Evolutionary conservation across 129 eudicot genomes (phyloP), one percentile per base, ranked within the genome.

Genomic region (Flaveria brownii): DNA sequence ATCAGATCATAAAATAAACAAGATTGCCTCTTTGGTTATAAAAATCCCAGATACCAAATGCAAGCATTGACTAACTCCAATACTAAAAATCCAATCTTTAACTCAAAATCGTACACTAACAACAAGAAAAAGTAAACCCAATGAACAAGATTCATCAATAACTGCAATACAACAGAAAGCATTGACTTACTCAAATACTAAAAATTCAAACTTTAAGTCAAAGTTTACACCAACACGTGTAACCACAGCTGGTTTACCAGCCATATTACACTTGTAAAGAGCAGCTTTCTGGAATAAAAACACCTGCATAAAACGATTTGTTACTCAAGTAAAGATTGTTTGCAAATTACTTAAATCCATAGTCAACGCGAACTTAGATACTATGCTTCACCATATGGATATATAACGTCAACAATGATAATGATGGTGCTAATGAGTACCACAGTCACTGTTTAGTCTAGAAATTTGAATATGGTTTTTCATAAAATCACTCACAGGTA

Each of bases 21-120:
- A 66, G 8, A 62, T 23, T 68, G 16, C 54, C 15, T 69, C 51
- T 18, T 28, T 33, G 51, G 47, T 71, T 71, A 42, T 42, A 30
- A 10, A 69, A 83, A 62, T 18, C 70, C 63, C 76, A 77, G 15
- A 59, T 60, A 23, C 30, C 18, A 77, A 77, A 54, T 30, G 39
- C 74, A 64, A 78, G 28, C 41, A 42, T 57, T 78, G 77, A 78
- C 82, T 70, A 17, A 6, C 0, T 22, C 0, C 20, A 71, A 71
- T 0, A 10, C 49, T 2, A 16, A 81, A 70, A 75, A 46, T 17
- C 28, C 9, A 8, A 73, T 30, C 26, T 80, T 67, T 68, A 1
- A 16, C 60, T 5, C 46, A 68, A 42, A 62, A 52, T 16, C n/a
- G n/a, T n/a, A n/a, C n/a, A n/a, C n/a, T n/a, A n/a, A n/a, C n/a